Base-by-base conservation (phyloP, 805 yeast species). In the Candida manassasensis region DNA sequence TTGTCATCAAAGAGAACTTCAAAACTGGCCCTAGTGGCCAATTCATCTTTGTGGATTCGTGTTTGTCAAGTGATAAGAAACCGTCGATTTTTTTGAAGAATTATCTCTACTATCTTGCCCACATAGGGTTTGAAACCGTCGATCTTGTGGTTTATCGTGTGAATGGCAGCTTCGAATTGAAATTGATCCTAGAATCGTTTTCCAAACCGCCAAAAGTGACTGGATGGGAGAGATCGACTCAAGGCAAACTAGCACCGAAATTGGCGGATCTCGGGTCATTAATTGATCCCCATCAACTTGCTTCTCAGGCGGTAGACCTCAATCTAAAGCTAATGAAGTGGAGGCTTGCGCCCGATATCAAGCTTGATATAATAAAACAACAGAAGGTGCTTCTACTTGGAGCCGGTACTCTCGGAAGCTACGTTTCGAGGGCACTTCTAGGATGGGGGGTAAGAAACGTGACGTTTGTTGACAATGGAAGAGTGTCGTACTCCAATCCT, bases 391-490 rank as follows among this genome's bases (percentile, higher is more conserved):
- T 93, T 28, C 62, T 93, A 11, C 69, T 93, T n/a, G 99, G 99
- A 0, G 84, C 97, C 0, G 99, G 99, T 5, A 93, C 99, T 3
- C 67, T 94, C 6, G 99, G 98, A 0, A 82, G 94, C 40, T 90
- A 90, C 50, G 90, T 93, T 4, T 74, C 94, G 0, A 69, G 99
- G 37, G 82, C 84, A 0, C 60, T 93, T 19, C 55, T 93, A 56
- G 97, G 95, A 1, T 93, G 98, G 98, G 98, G 98, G 3, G 89
- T 89, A 0, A 64, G 86, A 30, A 67, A 77, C 22, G 81, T 93
- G 13, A 83, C 96, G 0, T 79, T 93, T 58, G 90, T 93, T 3
- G 99, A 93, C 56, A 86, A 77, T 55, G 95, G 97, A 2, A 67
- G 73, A 16, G 87, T 94, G 0, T 87, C 97, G 3, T 87, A 79